These are phyloP conservation scores for Suhomyces sp. DNA, from an alignment of 805 yeast genomes.

Conservation along the genomic window DNA sequence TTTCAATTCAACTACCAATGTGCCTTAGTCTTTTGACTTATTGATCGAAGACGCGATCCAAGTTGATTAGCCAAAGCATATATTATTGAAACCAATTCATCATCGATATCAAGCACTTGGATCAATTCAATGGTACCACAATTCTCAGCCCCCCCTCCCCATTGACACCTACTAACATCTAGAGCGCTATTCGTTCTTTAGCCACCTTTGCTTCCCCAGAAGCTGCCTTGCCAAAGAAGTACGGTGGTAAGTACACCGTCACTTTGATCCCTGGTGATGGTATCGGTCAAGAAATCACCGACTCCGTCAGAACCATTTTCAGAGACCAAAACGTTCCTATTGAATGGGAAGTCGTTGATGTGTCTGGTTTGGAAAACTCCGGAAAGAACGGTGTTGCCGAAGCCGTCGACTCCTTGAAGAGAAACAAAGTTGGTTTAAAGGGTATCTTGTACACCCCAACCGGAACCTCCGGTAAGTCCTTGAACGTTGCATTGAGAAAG, in stretches of 20 bases:
- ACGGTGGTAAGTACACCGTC: slow-evolving; percentile 92
- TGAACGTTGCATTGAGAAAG: slow-evolving; percentile 95
- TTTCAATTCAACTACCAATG: no score
- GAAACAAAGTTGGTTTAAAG: slow-evolving; percentile 96
- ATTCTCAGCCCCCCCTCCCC: no score
- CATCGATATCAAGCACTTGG: no score
- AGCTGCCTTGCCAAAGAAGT: slow-evolving; percentile 76
- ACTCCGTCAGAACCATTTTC: slow-evolving; percentile 88
- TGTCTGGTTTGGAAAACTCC: slow-evolving; percentile 47
- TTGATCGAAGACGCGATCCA: no score
- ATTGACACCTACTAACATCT: slow-evolving; percentile 32
- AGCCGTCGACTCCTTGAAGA: slow-evolving; percentile 87
- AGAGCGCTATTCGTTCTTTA: slow-evolving; percentile 39
- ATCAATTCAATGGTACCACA: no score
- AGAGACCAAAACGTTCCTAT: slow-evolving; percentile 85
- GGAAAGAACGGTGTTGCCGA: slow-evolving; percentile 70
- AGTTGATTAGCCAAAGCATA: no score
- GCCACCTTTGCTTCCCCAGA: slow-evolving; percentile 65
- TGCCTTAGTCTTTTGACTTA: no score
- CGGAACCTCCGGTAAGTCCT: slow-evolving; percentile 72
- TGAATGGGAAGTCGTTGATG: slow-evolving; percentile 74
- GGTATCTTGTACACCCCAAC: slow-evolving; percentile 93
- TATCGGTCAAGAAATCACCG: slow-evolving; percentile 93
- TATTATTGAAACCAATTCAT: no score
- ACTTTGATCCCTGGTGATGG: slow-evolving; percentile 98